These are phyloP conservation scores for Lindgomyces ingoldianus DNA, from an alignment of 495 filamentous ascomycete species.

Conservation along the genomic window DNA sequence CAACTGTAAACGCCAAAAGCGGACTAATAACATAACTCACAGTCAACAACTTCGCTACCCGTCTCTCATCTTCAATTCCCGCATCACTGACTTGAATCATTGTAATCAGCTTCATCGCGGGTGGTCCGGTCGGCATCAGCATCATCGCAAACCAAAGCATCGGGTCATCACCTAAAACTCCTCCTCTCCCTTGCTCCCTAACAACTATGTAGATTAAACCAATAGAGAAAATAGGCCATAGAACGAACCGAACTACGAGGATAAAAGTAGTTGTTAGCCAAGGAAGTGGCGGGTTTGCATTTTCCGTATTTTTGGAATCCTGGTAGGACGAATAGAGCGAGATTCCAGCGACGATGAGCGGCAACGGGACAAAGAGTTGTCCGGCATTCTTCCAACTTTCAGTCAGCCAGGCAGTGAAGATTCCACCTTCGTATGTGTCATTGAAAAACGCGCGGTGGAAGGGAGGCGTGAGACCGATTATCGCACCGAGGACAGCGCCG, in stretches of 20 bases:
- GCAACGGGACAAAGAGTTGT: conserved; percentile 65
- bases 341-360: conserved; percentile 66
- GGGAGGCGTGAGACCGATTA: conserved; percentile 60
- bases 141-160: conserved; percentile 75
- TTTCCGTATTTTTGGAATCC: conserved; percentile 35
- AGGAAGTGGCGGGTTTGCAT: conserved; percentile 47
- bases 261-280: conserved; percentile 52
- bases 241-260: conserved; percentile 58
- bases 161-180: conserved; percentile 61
- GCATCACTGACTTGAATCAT: conserved; percentile 63
- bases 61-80: conserved; percentile 58
- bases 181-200: conserved; percentile 41
- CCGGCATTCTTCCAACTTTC: conserved; percentile 63
- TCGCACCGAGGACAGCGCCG: conserved; percentile 59
- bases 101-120: conserved; percentile 67
- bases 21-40: conserved; percentile 47
- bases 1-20: conserved; percentile 36
- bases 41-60: conserved; percentile 65
- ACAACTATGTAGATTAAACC: conserved; percentile 58
- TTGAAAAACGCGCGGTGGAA: conserved; percentile 66
- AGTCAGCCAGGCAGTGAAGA: conserved; percentile 68
- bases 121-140: conserved; percentile 70
- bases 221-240: conserved; percentile 64
- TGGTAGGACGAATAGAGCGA: conserved; percentile 56
- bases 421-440: conserved; percentile 59